Percentiles rank a stretch among this genome's conserved stretches.
Conservation (phyloP, 441 rosid species). For the Euphorbia celastroides region DNA sequence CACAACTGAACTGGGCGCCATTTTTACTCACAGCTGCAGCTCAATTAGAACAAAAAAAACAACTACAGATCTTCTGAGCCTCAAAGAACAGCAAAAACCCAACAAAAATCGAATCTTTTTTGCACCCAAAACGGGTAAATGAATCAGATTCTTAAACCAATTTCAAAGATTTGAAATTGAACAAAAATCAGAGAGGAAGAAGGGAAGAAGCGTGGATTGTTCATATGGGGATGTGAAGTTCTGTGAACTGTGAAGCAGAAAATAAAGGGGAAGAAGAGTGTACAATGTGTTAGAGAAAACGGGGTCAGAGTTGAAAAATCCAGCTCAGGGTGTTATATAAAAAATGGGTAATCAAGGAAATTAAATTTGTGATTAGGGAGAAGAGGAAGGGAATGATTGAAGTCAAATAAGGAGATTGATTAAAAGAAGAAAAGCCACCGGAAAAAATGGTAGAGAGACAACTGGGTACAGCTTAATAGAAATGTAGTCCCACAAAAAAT, state of each 20-base stretch:
- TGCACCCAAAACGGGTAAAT: not conserved
- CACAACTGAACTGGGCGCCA: constrained; percentile 68
- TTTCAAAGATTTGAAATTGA: constrained; percentile 18
- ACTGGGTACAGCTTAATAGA: constrained; percentile 16
- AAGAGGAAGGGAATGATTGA: not conserved
- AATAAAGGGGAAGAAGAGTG: constrained; percentile 31
- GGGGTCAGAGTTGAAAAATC: constrained; percentile 14
- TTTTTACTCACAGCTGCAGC: constrained; percentile 12
- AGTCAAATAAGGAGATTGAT: constrained; percentile 7
- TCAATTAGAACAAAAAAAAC: constrained; percentile 17
- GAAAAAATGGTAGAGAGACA: not conserved
- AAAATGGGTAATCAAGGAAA: not conserved
- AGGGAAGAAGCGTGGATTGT: constrained; percentile 6
- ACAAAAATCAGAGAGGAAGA: constrained; percentile 1
- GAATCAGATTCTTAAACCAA: not conserved
- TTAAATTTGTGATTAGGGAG: not conserved
- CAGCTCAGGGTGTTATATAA: constrained; percentile 10
- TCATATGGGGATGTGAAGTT: constrained; percentile 21
- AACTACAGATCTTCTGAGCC: constrained; percentile 19
- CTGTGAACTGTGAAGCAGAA: constrained; percentile 24
- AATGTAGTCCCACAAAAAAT: constrained; percentile 7
- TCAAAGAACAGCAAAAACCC: constrained; percentile 5
- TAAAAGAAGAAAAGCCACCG: not conserved
- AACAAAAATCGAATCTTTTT: not conserved
- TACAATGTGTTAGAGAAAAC: not conserved